These are phyloP conservation scores for Pythium periplocum DNA, from an alignment of 352 stramenopile species.

Conservation along the genomic window DNA sequence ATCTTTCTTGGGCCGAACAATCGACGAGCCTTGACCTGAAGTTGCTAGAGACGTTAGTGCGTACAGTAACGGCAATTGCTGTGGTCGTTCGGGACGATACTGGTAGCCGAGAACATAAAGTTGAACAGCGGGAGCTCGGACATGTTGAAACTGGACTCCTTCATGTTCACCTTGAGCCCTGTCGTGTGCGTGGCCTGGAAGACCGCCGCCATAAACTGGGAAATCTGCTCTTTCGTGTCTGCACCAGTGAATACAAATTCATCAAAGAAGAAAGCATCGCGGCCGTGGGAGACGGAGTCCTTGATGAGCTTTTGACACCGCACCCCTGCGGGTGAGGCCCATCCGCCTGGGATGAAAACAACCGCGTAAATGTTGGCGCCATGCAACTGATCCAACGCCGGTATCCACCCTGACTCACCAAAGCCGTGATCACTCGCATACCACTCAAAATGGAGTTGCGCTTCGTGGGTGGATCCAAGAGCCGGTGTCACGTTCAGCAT, in stretches of 20 bases:
- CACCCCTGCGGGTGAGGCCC: not conserved
- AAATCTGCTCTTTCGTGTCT: not conserved
- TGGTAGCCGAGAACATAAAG: slow-evolving; percentile 1
- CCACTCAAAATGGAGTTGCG: slow-evolving; percentile 1
- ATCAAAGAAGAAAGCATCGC: not conserved
- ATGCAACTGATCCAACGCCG: not conserved
- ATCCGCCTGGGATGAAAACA: not conserved
- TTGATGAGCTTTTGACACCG: not conserved
- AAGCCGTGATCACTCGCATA: not conserved
- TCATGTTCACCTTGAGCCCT: no score
- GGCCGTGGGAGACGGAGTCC: not conserved
- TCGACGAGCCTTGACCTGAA: no score
- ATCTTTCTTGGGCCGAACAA: no score
- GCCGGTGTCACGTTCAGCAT: not conserved
- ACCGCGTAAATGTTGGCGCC: no score
- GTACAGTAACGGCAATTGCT: not conserved
- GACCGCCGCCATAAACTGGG: no score
- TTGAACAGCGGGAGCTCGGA: not conserved
- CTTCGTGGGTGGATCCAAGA: not conserved
- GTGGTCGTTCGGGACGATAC: slow-evolving; percentile 1
- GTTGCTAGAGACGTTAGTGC: not conserved
- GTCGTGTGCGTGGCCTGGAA: no score
- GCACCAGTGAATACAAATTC: slow-evolving; percentile 1
- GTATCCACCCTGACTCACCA: not conserved
- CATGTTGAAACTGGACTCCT: not conserved